A percentile compares a stretch with the other conserved stretches of the same genome.
phyloP scores from a whole-genome alignment of 371 early-diverging fungal species.

The Blakeslea trispora region DNA sequence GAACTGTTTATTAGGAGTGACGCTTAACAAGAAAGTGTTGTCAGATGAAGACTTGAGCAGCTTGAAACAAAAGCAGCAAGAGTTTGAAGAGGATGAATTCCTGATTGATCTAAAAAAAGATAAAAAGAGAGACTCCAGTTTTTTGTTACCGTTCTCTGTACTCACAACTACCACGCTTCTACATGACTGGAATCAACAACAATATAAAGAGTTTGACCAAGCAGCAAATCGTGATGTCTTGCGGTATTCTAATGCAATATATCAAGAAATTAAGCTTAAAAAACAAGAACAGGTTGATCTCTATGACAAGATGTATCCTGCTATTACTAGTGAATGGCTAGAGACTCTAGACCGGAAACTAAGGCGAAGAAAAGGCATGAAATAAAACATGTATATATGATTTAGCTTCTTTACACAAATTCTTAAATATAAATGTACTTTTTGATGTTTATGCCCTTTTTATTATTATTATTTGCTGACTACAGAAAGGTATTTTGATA shows the following conservation, averaged over 20 bases:
- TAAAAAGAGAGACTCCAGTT: conserved; percentile 23
- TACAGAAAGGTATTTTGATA: too few relatives aligned
- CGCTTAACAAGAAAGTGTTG: conserved; percentile 7
- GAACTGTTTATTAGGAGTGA: conserved; percentile 14
- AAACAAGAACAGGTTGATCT: conserved; percentile 20
- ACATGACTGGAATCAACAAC: conserved; percentile 21
- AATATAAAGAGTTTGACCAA: conserved; percentile 5
- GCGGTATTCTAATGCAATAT: conserved; percentile 19
- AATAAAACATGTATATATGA: background rate
- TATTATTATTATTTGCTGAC: too few relatives aligned
- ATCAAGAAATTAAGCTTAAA: conserved; percentile 26
- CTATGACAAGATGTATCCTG: conserved; percentile 24
- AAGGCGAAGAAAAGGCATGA: background rate
- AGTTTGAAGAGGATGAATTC: conserved; percentile 12
- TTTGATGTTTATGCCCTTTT: too few relatives aligned
- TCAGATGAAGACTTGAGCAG: conserved; percentile 7
- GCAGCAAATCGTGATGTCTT: background rate
- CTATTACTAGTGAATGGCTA: conserved; percentile 30
- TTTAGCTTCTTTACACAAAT: too few relatives aligned
- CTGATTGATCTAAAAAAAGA: background rate
- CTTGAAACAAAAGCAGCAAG: background rate
- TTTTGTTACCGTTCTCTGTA: conserved; percentile 24
- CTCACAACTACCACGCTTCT: conserved; percentile 14
- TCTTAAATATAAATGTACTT: too few relatives aligned
- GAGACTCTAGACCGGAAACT: conserved; percentile 16